A percentile compares a stretch with the other conserved stretches of the same genome.
These are phyloP conservation scores for Cytospora leucostoma DNA, from an alignment of 2,329 filamentous ascomycete species.

Conservation along the genomic window DNA sequence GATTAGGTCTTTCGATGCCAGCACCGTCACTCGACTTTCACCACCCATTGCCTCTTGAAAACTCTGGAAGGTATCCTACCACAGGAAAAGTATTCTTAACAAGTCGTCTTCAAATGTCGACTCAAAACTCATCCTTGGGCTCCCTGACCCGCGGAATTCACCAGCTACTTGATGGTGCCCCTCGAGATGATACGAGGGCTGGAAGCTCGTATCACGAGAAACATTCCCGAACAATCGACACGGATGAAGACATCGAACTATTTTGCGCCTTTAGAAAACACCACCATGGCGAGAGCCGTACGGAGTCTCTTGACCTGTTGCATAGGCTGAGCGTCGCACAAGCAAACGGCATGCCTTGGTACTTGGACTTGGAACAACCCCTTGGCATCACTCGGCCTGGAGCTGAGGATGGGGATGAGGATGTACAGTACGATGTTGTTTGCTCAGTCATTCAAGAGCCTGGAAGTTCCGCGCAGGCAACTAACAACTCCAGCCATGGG, in stretches of 20 bases:
- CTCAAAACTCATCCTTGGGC: not conserved
- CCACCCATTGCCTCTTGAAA: not conserved
- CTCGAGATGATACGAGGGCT: not conserved
- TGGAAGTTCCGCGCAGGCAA: not conserved
- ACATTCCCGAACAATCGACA: not conserved
- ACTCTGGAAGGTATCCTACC: not conserved
- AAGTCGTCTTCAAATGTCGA: not conserved
- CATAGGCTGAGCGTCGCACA: no score
- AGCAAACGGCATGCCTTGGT: not conserved
- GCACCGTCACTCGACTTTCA: not conserved
- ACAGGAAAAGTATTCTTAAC: not conserved
- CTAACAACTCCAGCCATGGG: not conserved
- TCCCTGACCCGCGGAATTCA: not conserved
- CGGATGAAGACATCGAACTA: not conserved
- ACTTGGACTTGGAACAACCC: not conserved
- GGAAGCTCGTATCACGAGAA: not conserved
- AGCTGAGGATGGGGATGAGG: not conserved
- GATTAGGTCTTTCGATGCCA: not conserved
- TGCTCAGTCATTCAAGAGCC: not conserved
- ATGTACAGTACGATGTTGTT: not conserved
- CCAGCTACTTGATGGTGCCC: not conserved
- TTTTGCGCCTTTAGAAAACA: not conserved
- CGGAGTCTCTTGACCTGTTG: not conserved
- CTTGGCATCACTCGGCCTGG: not conserved
- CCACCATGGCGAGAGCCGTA: not conserved